Conservation (phyloP, 306 rosid genomes). For the Cucumis melo region DNA sequence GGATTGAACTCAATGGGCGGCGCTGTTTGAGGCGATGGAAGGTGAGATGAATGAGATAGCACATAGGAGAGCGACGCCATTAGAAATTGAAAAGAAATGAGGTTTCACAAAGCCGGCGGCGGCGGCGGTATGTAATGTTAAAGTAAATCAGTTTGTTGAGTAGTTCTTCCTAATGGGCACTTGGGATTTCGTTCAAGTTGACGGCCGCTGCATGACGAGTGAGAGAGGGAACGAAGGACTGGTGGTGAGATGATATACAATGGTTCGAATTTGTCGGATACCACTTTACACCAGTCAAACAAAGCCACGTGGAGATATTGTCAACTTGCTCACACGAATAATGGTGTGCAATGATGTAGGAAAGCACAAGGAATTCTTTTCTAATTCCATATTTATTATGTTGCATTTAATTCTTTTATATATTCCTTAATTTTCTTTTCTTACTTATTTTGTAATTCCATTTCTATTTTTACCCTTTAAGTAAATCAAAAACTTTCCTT, state of each 20-base stretch:
- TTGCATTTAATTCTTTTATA: background rate
- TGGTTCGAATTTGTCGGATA: background rate
- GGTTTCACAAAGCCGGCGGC: background rate
- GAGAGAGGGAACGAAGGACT: background rate
- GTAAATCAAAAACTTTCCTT: too few species aligned
- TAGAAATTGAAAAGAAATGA: background rate
- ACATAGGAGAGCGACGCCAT: conserved; percentile 2
- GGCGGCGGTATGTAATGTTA: background rate
- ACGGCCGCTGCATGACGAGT: background rate
- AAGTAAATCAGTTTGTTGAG: background rate
- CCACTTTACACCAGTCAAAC: background rate
- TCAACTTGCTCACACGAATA: background rate
- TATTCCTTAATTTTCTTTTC: too few species aligned
- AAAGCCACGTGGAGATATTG: background rate
- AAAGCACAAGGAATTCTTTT: background rate
- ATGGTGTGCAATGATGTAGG: background rate
- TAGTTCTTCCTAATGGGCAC: background rate
- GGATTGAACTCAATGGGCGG: background rate
- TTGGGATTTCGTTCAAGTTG: background rate
- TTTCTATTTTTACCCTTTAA: too few species aligned
- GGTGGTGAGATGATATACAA: background rate
- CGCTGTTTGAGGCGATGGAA: background rate
- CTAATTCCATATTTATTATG: background rate
- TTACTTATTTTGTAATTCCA: too few species aligned
- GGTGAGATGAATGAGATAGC: background rate